Percentiles rank a stretch among this genome's conserved stretches.
These are phyloP conservation scores for Firmiana major DNA, from an alignment of 345 rosid species.

Conservation along the genomic window DNA sequence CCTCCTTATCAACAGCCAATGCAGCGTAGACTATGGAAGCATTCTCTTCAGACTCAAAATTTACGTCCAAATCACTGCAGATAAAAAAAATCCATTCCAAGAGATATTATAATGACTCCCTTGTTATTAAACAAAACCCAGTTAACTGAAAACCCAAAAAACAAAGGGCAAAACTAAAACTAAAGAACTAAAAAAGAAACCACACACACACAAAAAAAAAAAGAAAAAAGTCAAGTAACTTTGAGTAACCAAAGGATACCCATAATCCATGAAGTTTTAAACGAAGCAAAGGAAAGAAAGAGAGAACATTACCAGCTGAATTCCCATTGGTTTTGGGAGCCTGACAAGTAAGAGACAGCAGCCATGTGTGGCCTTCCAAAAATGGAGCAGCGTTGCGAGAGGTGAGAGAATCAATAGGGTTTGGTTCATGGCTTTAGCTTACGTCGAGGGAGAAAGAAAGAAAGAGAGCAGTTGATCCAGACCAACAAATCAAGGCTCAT, in stretches of 20 bases:
- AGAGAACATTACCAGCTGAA: slow-evolving; percentile 46
- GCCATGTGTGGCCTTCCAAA: slow-evolving; percentile 1
- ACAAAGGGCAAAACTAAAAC: neutral
- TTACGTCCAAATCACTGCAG: slow-evolving; percentile 77
- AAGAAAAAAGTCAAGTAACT: neutral
- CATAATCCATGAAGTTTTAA: neutral
- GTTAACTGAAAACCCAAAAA: neutral
- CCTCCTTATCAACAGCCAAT: slow-evolving; percentile 90
- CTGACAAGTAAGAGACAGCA: slow-evolving; percentile 1
- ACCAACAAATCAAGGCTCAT: neutral
- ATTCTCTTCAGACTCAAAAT: slow-evolving; percentile 67
- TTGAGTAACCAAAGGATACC: neutral
- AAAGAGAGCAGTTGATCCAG: neutral
- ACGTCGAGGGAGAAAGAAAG: neutral
- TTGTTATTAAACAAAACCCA: neutral
- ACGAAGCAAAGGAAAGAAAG: neutral
- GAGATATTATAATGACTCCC: neutral
- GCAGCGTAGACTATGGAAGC: slow-evolving; percentile 66
- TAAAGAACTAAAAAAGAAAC: too few species aligned
- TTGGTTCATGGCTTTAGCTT: neutral
- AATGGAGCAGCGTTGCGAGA: neutral
- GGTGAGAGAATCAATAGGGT: neutral
- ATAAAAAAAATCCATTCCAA: neutral
- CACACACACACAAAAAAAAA: too few species aligned
- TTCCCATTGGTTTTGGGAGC: slow-evolving; percentile 37